A percentile compares a stretch with the other conserved stretches of the same genome.
Conservation (phyloP, 75 land plant species). For the Pinus tabuliformis region DNA sequence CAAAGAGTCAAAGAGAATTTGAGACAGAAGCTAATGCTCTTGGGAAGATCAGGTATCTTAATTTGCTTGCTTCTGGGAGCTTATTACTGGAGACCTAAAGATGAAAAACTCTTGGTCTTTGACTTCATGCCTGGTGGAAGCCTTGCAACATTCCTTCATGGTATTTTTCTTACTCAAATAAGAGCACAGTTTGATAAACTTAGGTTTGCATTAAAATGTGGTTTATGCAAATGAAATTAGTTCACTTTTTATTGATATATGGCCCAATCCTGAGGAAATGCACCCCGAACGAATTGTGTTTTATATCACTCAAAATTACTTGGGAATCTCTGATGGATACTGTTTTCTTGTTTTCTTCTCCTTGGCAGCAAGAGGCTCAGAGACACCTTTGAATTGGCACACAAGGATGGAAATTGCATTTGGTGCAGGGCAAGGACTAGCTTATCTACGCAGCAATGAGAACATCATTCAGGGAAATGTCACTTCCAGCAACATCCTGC, state of each 20-base stretch:
- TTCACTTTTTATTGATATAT: too few species aligned
- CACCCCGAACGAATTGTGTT: too few species aligned
- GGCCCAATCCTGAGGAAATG: too few species aligned
- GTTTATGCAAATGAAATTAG: too few species aligned
- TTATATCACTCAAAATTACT: too few species aligned
- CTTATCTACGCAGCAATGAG: slow-evolving; percentile 60
- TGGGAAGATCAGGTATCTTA: slow-evolving; percentile 75
- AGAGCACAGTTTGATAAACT: background rate
- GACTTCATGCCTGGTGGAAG: slow-evolving; percentile 85
- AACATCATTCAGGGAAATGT: slow-evolving; percentile 89
- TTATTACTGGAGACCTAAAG: slow-evolving; percentile 87
- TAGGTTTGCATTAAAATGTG: background rate
- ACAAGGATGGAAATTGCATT: slow-evolving; percentile 75
- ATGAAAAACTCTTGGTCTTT: slow-evolving; percentile 87
- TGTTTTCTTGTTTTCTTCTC: slow-evolving; percentile 5
- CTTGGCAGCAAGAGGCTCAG: slow-evolving; percentile 76
- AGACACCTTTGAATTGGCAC: slow-evolving; percentile 75
- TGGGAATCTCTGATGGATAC: background rate
- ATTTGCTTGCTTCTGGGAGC: slow-evolving; percentile 79
- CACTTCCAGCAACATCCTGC: slow-evolving; percentile 72
- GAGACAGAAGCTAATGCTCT: slow-evolving; percentile 68
- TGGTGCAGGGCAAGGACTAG: slow-evolving; percentile 68
- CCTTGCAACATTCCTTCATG: slow-evolving; percentile 81
- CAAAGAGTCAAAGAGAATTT: slow-evolving; percentile 72
- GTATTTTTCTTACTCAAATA: slow-evolving; percentile 24